A percentile compares a stretch with the other conserved stretches of the same genome.
These are phyloP conservation scores for Mucor lusitanicus DNA, from an alignment of 371 early-diverging fungal genomes.

Conservation along the genomic window DNA sequence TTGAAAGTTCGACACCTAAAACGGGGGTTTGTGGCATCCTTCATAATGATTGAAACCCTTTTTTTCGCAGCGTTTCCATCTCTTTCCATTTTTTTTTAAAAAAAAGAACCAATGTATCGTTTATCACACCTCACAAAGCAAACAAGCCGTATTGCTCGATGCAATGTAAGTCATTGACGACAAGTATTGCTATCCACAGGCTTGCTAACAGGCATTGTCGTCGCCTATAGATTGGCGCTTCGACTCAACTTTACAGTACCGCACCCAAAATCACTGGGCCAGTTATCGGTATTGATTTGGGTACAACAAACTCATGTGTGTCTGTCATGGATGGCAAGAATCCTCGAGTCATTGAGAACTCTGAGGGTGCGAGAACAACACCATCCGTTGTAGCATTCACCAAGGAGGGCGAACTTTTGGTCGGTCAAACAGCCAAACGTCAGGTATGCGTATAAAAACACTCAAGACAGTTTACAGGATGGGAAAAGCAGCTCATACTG, in stretches of 20 bases:
- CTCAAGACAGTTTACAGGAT: background rate
- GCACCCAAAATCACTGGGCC: slow-evolving; percentile 65
- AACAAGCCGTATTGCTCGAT: background rate
- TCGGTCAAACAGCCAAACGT: slow-evolving; percentile 93
- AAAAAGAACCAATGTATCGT: background rate
- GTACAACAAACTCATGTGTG: slow-evolving; percentile 98
- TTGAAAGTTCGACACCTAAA: background rate
- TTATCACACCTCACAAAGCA: background rate
- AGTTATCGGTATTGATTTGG: slow-evolving; percentile 98
- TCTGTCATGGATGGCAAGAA: slow-evolving; percentile 94
- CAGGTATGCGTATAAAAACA: slow-evolving; percentile 30
- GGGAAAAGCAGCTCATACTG: background rate
- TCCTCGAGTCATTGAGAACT: slow-evolving; percentile 93
- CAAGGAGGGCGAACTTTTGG: slow-evolving; percentile 86
- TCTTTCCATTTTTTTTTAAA: background rate
- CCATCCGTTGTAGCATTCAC: slow-evolving; percentile 93
- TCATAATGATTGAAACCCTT: background rate
- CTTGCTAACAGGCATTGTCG: background rate
- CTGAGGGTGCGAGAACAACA: slow-evolving; percentile 92
- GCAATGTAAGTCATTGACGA: background rate
- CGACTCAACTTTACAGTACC: background rate
- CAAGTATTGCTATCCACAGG: background rate
- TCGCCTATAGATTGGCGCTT: background rate
- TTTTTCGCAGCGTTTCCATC: background rate
- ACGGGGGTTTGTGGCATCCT: background rate